Evolutionary conservation across 1,284 basidiomycete genomes (phyloP), one percentile per base, ranked within the genome.

Genomic region (Erythrobasidium hasegawianum): DNA sequence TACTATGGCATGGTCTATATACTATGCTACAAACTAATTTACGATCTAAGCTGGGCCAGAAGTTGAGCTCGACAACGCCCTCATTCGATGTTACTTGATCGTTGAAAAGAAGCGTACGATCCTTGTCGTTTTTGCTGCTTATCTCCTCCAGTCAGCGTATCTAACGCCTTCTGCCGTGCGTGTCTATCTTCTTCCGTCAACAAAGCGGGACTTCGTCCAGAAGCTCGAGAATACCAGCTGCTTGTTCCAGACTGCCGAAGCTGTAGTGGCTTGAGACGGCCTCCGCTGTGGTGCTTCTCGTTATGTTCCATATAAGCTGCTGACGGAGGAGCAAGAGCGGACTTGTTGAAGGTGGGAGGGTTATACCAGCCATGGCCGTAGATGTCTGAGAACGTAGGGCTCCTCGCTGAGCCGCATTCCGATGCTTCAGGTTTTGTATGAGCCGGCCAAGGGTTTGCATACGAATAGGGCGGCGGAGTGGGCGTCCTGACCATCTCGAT

Each of bases 401-500:
- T 47, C 8, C 43, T 47, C 8, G 22, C n/a, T n/a, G 43, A 47
- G 14, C n/a, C 22, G 16, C 7, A 18, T 14, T n/a, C 22, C 8
- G 43, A 18, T n/a, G 22, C 22, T 24, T n/a, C 16, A 4, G 16
- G 43, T 8, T 47, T n/a, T 4, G 4, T 18, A 16, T 47, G 43
- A 4, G n/a, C 43, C 5, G 43, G 43, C 43, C 43, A 47, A 47
- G 43, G 43, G 22, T 47, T 47, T n/a, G 43, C 43, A 47, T 47
- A 47, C 14, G 43, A 47, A 20, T 64, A 64, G 10, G 61, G 54
- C 18, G 61, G 61, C 26, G 61, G 61, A 5, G 61, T 64, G 2
- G 61, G 61, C 16, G 53, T 55, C 16, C 61, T 40, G 9, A 33
- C 29, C 16, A 65, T 14, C 22, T 65, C 62, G 45, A 58, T 45